These are phyloP conservation scores for Naumovozyma baii DNA, from an alignment of 805 yeast genomes.

Conservation along the genomic window DNA sequence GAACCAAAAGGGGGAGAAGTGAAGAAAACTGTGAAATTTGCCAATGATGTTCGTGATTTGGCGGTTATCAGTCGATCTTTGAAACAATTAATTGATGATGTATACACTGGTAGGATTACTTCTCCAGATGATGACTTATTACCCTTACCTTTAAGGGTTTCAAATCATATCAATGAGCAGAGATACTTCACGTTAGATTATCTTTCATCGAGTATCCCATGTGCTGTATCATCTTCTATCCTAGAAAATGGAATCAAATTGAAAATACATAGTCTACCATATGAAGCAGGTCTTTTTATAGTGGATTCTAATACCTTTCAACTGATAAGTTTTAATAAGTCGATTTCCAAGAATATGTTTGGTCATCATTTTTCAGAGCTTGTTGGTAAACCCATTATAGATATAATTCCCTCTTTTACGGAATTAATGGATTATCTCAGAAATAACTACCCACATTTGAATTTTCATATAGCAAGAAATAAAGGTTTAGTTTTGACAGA, in stretches of 20 bases:
- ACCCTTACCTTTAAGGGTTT: constrained; percentile 31
- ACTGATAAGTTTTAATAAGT: constrained; percentile 66
- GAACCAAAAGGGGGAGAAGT: neutral
- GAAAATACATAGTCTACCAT: constrained; percentile 69
- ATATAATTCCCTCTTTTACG: constrained; percentile 54
- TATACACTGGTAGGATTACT: constrained; percentile 19
- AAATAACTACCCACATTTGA: constrained; percentile 32
- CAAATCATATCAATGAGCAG: constrained; percentile 41
- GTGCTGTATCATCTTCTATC: constrained; percentile 59
- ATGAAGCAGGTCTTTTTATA: constrained; percentile 78
- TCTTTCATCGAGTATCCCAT: constrained; percentile 45
- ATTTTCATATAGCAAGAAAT: constrained; percentile 32
- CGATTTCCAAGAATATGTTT: constrained; percentile 68
- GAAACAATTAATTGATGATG: constrained; percentile 20
- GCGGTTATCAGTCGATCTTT: constrained; percentile 22
- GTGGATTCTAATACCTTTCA: constrained; percentile 42
- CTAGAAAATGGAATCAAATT: constrained; percentile 43
- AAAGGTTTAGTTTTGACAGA: constrained; percentile 79
- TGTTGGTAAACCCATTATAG: constrained; percentile 41
- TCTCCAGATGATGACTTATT: constrained; percentile 23
- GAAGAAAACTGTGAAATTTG: constrained; percentile 24
- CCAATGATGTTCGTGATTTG: constrained; percentile 19
- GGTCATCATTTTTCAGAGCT: constrained; percentile 47
- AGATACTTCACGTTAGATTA: constrained; percentile 56
- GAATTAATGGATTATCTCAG: constrained; percentile 28